Conservation (phyloP, 2,329 filamentous ascomycete genomes). For the Xylaria sp. region DNA sequence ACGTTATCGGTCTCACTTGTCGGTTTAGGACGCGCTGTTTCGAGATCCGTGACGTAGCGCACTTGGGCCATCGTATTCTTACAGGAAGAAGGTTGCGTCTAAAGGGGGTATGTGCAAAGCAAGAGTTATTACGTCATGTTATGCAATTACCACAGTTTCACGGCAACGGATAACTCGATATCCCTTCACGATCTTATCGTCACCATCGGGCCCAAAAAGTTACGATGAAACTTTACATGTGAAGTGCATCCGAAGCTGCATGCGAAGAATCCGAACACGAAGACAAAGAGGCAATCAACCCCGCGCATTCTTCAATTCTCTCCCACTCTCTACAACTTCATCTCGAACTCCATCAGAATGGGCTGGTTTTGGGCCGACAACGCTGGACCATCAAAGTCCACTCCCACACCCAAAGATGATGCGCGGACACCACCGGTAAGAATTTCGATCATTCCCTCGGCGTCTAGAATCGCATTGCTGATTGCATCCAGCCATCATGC, state of each 20-base stretch:
- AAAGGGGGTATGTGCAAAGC: background rate
- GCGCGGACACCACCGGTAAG: constrained; percentile 39
- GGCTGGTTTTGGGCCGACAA: constrained; percentile 61
- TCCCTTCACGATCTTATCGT: constrained; percentile 8
- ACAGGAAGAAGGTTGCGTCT: background rate
- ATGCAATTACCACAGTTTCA: background rate
- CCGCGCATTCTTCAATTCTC: background rate
- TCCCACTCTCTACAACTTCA: background rate
- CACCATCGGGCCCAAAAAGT: constrained; percentile 8
- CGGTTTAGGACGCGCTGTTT: constrained; percentile 7
- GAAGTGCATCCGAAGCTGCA: background rate
- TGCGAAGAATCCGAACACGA: background rate
- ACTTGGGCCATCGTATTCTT: background rate
- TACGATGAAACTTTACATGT: constrained; percentile 6
- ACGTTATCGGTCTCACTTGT: background rate
- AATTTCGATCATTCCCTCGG: background rate
- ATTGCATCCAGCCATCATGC: constrained; percentile 41
- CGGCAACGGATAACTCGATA: background rate
- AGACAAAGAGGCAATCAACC: background rate
- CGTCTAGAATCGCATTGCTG: constrained; percentile 20
- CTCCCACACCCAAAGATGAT: constrained; percentile 25
- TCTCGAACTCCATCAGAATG: constrained; percentile 36
- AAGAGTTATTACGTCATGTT: background rate
- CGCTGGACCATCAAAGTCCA: constrained; percentile 29
- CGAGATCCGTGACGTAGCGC: constrained; percentile 17